phyloP scores from a whole-genome alignment of 2,329 filamentous ascomycete genomes.

The Elsinoe arachidis region DNA sequence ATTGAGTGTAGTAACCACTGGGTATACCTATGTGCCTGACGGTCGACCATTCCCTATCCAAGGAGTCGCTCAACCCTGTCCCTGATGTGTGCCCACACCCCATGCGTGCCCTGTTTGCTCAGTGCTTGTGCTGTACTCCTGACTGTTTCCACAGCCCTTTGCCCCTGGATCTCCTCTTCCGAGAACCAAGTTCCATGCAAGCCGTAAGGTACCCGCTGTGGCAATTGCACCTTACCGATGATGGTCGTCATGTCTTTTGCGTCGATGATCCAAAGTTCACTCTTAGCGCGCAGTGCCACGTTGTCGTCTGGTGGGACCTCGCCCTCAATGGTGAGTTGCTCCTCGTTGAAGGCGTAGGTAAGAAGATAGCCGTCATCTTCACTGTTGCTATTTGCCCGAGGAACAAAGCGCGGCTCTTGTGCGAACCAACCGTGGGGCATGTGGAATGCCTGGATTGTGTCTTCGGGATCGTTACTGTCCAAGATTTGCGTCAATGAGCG shows the following conservation, averaged over 20 bases:
- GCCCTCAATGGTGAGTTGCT: conserved; percentile 40
- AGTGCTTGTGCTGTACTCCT: conserved; percentile 22
- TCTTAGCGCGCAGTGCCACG: conserved; percentile 33
- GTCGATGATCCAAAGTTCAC: conserved; percentile 62
- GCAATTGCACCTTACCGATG: conserved; percentile 50
- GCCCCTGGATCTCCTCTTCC: conserved; percentile 43
- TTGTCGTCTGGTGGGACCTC: conserved; percentile 31
- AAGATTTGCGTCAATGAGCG: conserved; percentile 48
- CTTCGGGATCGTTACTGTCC: conserved; percentile 31
- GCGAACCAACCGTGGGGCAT: conserved; percentile 55
- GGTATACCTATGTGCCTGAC: neutral
- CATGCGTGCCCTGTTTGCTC: conserved; percentile 17
- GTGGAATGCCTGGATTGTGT: conserved; percentile 54
- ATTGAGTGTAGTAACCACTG: neutral
- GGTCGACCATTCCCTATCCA: conserved; percentile 8
- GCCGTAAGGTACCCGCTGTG: conserved; percentile 61
- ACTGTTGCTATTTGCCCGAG: conserved; percentile 29
- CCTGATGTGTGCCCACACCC: conserved; percentile 26
- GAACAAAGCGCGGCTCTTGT: conserved; percentile 59
- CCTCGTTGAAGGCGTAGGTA: conserved; percentile 62
- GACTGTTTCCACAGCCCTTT: conserved; percentile 34
- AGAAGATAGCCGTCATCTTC: conserved; percentile 63
- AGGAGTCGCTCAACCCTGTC: conserved; percentile 24
- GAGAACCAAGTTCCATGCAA: conserved; percentile 57
- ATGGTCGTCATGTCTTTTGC: conserved; percentile 54